Evolutionary conservation across 352 stramenopile genomes (phyloP), one percentile per base, ranked within the genome.

Genomic region (Globisporangium barbulae): DNA sequence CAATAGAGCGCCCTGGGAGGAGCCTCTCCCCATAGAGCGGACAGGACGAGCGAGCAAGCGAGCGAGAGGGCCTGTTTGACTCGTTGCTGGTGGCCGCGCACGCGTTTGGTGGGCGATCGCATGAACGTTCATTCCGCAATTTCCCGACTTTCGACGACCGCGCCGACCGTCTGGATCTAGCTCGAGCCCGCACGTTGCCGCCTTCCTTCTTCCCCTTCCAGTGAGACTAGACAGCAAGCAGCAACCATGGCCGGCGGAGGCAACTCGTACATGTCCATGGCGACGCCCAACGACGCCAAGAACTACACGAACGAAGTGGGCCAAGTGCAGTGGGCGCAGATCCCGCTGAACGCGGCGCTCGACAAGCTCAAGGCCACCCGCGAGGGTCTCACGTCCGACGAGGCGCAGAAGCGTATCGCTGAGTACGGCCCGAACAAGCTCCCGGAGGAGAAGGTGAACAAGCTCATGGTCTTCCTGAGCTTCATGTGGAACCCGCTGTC

Each of bases 401-500:
- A 94, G 64, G 86, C 86, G 21, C 71, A 91, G 63, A 83, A 79
- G 68, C 83, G 83, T 63, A 70, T 93, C 45, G 73, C 75, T 57
- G 77, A 91, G 70, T 90, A 91, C 58, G 86, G 86, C 19, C 81
- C 84, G 1, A 94, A 94, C 81, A 88, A 90, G 72, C 76, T 94
- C 6, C 85, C 85, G 13, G 81, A 91, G 60, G 76, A 86, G 63
- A 83, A 88, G 71, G 65, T 88, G 6, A 91, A 91, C 78, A 89
- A 91, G 75, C 65, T 91, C 50, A 82, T 80, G 68, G 67, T 90
- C 25, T 94, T 94, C 63, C 45, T 91, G 49, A 63, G 77, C 53
- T 92, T 92, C 63, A 89, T 91, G 80, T 91, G 83, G 83, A 91
- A 93, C 72, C 85, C 83, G 53, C 70, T 94, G 47, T 92, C 83